A percentile compares a stretch with the other conserved stretches of the same genome.
Evolutionary conservation across 2,329 filamentous ascomycete genomes (phyloP).

Genomic region (Trichoderma sp.): DNA sequence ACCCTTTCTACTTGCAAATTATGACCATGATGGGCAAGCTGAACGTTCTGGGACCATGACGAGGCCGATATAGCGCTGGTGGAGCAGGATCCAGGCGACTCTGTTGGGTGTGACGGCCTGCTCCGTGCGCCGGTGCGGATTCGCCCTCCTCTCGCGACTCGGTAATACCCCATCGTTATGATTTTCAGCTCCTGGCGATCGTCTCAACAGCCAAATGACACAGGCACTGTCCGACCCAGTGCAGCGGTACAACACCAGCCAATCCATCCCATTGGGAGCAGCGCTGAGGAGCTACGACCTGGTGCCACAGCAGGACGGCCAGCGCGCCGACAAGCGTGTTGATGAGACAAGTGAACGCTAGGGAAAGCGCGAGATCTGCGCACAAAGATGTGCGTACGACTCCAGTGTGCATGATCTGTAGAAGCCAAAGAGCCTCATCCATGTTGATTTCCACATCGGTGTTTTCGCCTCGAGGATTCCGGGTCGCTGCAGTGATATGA

Average conservation of each 20-base stretch:
- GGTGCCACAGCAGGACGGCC: constrained; percentile 26
- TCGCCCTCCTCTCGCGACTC: constrained; percentile 1
- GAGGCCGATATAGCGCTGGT: neutral
- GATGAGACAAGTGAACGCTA: constrained; percentile 25
- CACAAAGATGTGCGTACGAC: constrained; percentile 27
- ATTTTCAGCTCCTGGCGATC: constrained; percentile 22
- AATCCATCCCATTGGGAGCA: constrained; percentile 25
- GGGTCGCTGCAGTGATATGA: constrained; percentile 22
- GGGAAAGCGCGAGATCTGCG: constrained; percentile 30
- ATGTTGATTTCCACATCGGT: constrained; percentile 25
- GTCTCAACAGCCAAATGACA: constrained; percentile 3
- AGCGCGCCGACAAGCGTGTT: constrained; percentile 12
- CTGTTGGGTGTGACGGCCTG: constrained; percentile 4
- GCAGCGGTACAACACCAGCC: constrained; percentile 22
- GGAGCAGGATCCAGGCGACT: constrained; percentile 1
- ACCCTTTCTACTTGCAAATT: neutral
- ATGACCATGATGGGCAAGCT: neutral
- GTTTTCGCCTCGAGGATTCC: constrained; percentile 21
- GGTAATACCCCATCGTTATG: neutral
- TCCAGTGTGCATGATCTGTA: constrained; percentile 29
- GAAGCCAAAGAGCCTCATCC: constrained; percentile 23
- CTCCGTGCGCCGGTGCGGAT: neutral
- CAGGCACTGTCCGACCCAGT: constrained; percentile 24
- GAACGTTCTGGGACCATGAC: neutral
- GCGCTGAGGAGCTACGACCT: neutral